Base-by-base conservation (phyloP, 2,329 filamentous ascomycete genomes). In the Chalaropsis ovoidea region DNA sequence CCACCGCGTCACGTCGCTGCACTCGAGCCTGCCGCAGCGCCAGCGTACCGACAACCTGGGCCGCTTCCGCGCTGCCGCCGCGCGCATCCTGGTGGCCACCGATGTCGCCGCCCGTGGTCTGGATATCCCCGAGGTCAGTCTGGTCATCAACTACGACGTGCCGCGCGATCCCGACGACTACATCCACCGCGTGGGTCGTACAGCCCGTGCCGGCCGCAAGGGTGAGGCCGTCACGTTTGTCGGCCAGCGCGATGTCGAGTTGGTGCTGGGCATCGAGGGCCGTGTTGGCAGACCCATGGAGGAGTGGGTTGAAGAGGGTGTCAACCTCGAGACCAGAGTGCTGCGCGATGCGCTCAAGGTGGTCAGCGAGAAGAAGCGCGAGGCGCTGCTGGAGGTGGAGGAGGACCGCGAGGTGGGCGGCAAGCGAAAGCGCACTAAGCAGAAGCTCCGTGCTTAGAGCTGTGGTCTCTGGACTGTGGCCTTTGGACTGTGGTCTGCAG, bases 121-220 rank as follows among this genome's bases (percentile, higher is more conserved):
- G 3, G 94, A 99, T 77, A 96, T 99, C 68, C 93, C 93, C 0
- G 89, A 91, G 70, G 93, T 97, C 6, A 87, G 83, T 65, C 77
- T 97, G 17, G 94, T 99, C 1, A 79, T 99, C 72, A 97, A 99
- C 76, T 99, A 92, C 76, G 94, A 99, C 73, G 85, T 99, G 0
- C 94, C 94, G 0, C 86, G 93, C n/a, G 90, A 96, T 73, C 90
- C 93, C 2, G 92, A 96, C 74, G 93, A 96, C 76, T 99, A 99
- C 75, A 94, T 99, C 70, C 94, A 99, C 77, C 86, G 94, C 13
- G 93, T 96, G 62, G 94, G 94, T 74, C 87, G 94, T 76, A 99
- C 94, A 13, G 94, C 94, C 2, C 86, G 94, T 82, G 94, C 94
- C 0, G 94, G 94, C 0, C 83, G 91, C 56, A 81, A 80, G 64